Evolutionary conservation across 805 yeast species (phyloP).

Genomic region (Teunomyces funiuensis): DNA sequence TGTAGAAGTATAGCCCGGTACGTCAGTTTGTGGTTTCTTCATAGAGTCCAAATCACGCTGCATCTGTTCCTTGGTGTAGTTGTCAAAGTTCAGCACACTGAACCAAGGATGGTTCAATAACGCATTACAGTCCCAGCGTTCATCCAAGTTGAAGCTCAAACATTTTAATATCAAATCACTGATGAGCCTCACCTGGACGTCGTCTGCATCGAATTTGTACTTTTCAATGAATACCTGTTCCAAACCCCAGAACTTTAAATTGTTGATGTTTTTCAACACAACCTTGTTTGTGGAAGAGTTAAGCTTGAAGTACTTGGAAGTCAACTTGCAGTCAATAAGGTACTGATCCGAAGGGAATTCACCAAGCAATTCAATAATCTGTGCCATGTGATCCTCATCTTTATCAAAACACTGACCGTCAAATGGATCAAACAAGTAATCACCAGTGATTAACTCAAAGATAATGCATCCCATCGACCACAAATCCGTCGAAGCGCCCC

Average conservation of each 20-base stretch:
- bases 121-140: slow-evolving; percentile 55
- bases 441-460: slow-evolving; percentile 62
- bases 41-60: slow-evolving; percentile 18
- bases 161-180: slow-evolving; percentile 51
- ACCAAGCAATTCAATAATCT: slow-evolving; percentile 55
- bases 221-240: slow-evolving; percentile 49
- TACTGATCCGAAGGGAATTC: slow-evolving; percentile 41
- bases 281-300: slow-evolving; percentile 22
- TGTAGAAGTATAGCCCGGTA: slow-evolving; percentile 34
- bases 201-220: slow-evolving; percentile 42
- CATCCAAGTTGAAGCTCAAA: slow-evolving; percentile 47
- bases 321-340: slow-evolving; percentile 37
- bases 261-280: slow-evolving; percentile 44
- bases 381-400: slow-evolving; percentile 65
- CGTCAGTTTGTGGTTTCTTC: slow-evolving; percentile 23
- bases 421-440: slow-evolving; percentile 61
- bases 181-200: slow-evolving; percentile 37
- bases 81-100: slow-evolving; percentile 11
- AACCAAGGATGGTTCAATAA: slow-evolving; percentile 57
- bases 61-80: slow-evolving; percentile 11
- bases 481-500: slow-evolving; percentile 64
- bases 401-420: slow-evolving; percentile 46
- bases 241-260: slow-evolving; percentile 52
- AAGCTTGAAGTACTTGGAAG: slow-evolving; percentile 42
- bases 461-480: slow-evolving; percentile 62